Conservation (phyloP, 768 basidiomycete genomes). For the Lactarius vividus region DNA sequence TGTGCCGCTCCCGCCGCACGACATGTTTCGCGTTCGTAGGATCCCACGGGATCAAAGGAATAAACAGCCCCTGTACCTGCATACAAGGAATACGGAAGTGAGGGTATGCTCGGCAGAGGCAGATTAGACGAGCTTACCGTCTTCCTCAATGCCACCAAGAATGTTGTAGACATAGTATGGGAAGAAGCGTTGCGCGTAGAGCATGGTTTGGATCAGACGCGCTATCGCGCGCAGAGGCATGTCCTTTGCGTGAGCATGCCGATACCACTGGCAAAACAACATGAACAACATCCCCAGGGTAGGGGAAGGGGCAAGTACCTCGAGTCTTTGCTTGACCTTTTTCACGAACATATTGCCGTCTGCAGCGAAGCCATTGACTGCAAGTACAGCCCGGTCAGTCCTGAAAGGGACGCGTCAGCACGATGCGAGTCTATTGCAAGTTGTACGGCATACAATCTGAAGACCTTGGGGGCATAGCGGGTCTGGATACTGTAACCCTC, state of each 20-base stretch:
- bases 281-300: not conserved
- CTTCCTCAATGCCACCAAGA: slow-evolving; percentile 93
- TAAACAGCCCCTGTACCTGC: slow-evolving; percentile 94
- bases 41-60: slow-evolving; percentile 99
- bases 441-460: slow-evolving; percentile 67
- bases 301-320: slow-evolving; percentile 48
- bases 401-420: slow-evolving; percentile 40
- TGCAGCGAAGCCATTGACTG: slow-evolving; percentile 96
- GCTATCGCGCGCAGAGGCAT: slow-evolving; percentile 97
- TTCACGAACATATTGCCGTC: slow-evolving; percentile 99
- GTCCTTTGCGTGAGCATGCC: slow-evolving; percentile 93
- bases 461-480: slow-evolving; percentile 94
- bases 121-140: slow-evolving; percentile 55
- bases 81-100: slow-evolving; percentile 13
- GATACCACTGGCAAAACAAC: slow-evolving; percentile 74
- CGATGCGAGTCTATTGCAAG: slow-evolving; percentile 9
- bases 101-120: slow-evolving; percentile 15
- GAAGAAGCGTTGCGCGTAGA: slow-evolving; percentile 95
- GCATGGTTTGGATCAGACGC: slow-evolving; percentile 97
- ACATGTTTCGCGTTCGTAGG: slow-evolving; percentile 96
- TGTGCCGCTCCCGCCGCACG: slow-evolving; percentile 97
- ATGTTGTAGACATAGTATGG: slow-evolving; percentile 98
- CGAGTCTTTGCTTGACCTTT: slow-evolving; percentile 90
- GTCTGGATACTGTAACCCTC: slow-evolving; percentile 99
- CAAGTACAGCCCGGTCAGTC: slow-evolving; percentile 89